Conservation (phyloP, 768 basidiomycete genomes). For the Naganishia friedmannii region DNA sequence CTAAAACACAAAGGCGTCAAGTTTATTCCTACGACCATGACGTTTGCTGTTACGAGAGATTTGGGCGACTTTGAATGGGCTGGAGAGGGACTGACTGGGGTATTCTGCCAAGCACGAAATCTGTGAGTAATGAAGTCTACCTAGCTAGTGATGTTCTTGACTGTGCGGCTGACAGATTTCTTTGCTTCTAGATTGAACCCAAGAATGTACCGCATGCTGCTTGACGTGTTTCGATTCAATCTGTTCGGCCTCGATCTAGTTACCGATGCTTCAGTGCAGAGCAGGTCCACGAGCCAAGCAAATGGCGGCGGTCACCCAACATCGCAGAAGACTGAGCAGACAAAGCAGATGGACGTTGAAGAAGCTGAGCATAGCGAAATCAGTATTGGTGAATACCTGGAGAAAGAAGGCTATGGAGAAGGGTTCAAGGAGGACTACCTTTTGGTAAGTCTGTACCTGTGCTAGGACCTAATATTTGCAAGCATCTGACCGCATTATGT, state of each 20-base stretch:
- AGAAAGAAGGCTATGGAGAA: slow-evolving; percentile 65
- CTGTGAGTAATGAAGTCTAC: slow-evolving; percentile 33
- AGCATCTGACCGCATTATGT: background rate
- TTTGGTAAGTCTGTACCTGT: slow-evolving; percentile 56
- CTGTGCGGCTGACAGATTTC: background rate
- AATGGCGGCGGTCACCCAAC: slow-evolving; percentile 1
- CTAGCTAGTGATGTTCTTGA: background rate
- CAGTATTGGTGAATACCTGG: slow-evolving; percentile 61
- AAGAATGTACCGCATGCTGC: slow-evolving; percentile 48
- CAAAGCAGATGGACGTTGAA: slow-evolving; percentile 35
- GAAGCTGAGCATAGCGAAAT: slow-evolving; percentile 46
- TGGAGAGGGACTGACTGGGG: slow-evolving; percentile 61
- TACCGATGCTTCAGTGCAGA: slow-evolving; percentile 8
- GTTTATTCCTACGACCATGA: slow-evolving; percentile 67
- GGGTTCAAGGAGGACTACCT: slow-evolving; percentile 72
- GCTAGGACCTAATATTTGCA: background rate
- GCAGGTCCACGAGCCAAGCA: background rate
- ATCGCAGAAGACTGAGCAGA: slow-evolving; percentile 30
- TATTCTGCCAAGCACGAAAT: slow-evolving; percentile 68
- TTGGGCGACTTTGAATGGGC: slow-evolving; percentile 72
- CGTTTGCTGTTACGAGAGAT: slow-evolving; percentile 73
- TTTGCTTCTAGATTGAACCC: slow-evolving; percentile 43
- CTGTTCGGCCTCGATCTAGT: slow-evolving; percentile 62
- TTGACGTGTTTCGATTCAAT: slow-evolving; percentile 64
- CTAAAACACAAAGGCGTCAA: slow-evolving; percentile 58